These are phyloP conservation scores for Linnemannia elongata DNA, from an alignment of 192 early-diverging fungal genomes.

Conservation along the genomic window DNA sequence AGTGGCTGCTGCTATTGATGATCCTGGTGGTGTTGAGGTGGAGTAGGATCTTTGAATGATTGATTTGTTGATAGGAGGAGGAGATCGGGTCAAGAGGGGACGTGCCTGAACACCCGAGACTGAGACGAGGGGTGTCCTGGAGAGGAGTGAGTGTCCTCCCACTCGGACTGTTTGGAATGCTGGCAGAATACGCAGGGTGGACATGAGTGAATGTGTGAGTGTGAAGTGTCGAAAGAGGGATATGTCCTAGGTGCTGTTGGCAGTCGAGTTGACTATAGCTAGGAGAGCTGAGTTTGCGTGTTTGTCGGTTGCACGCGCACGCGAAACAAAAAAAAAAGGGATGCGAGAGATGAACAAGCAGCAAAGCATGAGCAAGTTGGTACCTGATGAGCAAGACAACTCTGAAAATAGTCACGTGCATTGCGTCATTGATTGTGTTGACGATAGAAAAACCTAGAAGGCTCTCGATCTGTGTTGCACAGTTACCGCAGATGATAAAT, in stretches of 20 bases:
- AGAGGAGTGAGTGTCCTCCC: not conserved
- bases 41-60: not conserved
- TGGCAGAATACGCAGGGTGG: not conserved
- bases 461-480: not conserved
- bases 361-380: not conserved
- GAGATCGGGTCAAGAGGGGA: not conserved
- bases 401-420: not conserved
- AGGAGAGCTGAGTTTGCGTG: not conserved
- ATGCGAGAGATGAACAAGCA: not conserved
- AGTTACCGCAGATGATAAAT: not conserved
- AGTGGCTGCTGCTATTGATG: not conserved
- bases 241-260: not conserved
- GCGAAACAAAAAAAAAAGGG: not conserved
- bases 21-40: not conserved
- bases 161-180: not conserved
- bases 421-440: not conserved
- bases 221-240: not conserved
- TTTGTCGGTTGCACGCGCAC: not conserved
- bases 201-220: not conserved
- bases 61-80: not conserved
- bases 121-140: not conserved
- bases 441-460: not conserved
- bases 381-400: not conserved
- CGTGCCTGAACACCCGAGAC: not conserved
- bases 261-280: not conserved